Evolutionary conservation across 2,329 filamentous ascomycete species (phyloP), one percentile per base, ranked within the genome.

Genomic region (Alternaria arbusti): DNA sequence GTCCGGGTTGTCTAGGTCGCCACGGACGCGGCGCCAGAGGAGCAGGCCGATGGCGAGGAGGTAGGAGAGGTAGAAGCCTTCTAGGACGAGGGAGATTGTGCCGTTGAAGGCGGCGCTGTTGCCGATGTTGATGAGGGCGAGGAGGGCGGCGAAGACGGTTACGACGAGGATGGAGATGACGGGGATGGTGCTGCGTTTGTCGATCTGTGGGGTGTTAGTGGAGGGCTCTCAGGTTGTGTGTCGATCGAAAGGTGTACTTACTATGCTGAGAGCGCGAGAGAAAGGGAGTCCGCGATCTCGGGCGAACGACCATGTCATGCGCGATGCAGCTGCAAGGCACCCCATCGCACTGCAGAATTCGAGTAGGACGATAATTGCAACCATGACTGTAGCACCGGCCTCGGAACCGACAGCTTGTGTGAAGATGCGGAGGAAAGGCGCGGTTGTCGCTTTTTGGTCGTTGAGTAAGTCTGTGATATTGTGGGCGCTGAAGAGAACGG

Each of bases 401-500:
- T 61, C 66, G 1, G 78, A 79, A 3, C 73, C 72, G 5, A 78
- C 76, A 13, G 77, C 71, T 25, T 67, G 55, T 6, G 63, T 57
- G 63, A 88, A 86, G 40, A 86, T 83, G 40, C 86, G 80, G 57
- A 89, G 84, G 61, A 87, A 86, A 0, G 86, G 68, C 10, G 73
- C 68, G n/a, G 70, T 71, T 12, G 69, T 60, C 6, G 73, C 71
- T 3, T 49, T 36, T 5, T 59, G 36, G 8, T 72, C 67, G 1
- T 44, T 54, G 4, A 78, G 61, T 4, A 78, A 63, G 3, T 45
- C 55, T 30, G 64, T 54, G 20, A 76, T 74, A 54, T 79, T 72
- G 0, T 74, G 74, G 13, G 81, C 75, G 64, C 78, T 81, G 70
- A 82, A 82, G 30, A 79, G 72, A 22, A 82, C 78, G 10, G 81